phyloP scores from a whole-genome alignment of 805 yeast genomes.

The Yamadazyma olivae region DNA sequence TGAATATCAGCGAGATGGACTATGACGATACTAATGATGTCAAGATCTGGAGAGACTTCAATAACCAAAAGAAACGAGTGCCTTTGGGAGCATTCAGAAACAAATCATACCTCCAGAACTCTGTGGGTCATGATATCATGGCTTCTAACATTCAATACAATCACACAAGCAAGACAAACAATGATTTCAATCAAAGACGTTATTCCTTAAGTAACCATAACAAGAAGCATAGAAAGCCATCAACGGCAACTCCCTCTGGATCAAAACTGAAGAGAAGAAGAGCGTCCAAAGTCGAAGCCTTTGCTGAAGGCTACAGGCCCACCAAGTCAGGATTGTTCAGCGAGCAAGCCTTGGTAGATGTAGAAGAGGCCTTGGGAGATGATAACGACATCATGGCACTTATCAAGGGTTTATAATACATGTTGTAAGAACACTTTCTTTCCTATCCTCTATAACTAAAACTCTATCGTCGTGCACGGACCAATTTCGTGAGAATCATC shows the following conservation, averaged over 20 bases:
- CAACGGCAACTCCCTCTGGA: slow-evolving; percentile 2
- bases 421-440: too few species aligned
- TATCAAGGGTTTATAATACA: slow-evolving; percentile 25
- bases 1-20: slow-evolving; percentile 85
- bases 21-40: slow-evolving; percentile 61
- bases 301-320: slow-evolving; percentile 69
- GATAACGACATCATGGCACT: slow-evolving; percentile 44
- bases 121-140: slow-evolving; percentile 16
- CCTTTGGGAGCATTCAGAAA: slow-evolving; percentile 92
- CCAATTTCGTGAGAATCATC: too few species aligned
- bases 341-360: slow-evolving; percentile 70
- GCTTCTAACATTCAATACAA: slow-evolving; percentile 21
- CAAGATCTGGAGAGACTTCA: slow-evolving; percentile 45
- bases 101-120: slow-evolving; percentile 41
- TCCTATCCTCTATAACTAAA: too few species aligned
- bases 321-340: slow-evolving; percentile 76
- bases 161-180: slow-evolving; percentile 23
- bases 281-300: slow-evolving; percentile 71
- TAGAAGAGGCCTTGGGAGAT: slow-evolving; percentile 65
- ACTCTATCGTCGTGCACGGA: too few species aligned
- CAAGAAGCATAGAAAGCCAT: slow-evolving; percentile 4
- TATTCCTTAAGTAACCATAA: slow-evolving; percentile 9
- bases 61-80: slow-evolving; percentile 45
- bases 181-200: slow-evolving; percentile 23
- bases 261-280: slow-evolving; percentile 48